Evolutionary conservation across 1,139 yeast species (phyloP), one percentile per base, ranked within the genome.

Genomic region (Diutina scorzettiae): DNA sequence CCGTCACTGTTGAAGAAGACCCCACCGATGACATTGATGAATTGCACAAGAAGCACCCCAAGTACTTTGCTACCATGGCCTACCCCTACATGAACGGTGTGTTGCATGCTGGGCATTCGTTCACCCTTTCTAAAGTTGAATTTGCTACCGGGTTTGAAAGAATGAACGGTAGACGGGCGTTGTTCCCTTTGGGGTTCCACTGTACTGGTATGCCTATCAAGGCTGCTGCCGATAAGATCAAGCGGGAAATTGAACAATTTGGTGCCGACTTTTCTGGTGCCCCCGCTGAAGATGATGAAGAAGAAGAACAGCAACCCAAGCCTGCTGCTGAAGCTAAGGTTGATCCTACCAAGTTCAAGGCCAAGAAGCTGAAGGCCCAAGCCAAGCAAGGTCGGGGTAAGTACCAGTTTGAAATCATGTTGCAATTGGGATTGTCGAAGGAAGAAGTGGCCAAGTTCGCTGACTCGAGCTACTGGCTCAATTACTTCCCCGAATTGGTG

Each of bases 191-290:
- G 47, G 99, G 98, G 43, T 91, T 91, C 80, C 99, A 91, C 64
- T 93, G 98, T 73, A 91, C 98, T 37, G 99, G 99, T 71, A 83
- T 91, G 96, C 98, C 99, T 45, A 93, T 91, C 60, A 82, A 78
- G 67, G 91, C 98, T 16, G 76, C 96, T 56, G 98, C 99, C 41
- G 99, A 91, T 64, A 91, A 91, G 64, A 75, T 93, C 55, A 77
- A 78, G 57, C 78, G 98, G 62, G 98, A 91, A 69, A 72, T 89
- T 46, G 97, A 91, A 64, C 63, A 77, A 59, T 91, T 91, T 60
- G 98, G 99, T 41, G 69, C 64, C 24, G 89, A 85, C 55, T 91
- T 85, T 57, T 69, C 77, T 18, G 78, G 78, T n/a, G 80, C 70
- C 40, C 80, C 78, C 41, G 69, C 74, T 39, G 76, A 66, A 36